Evolutionary conservation across 1,139 yeast species (phyloP), one percentile per base, ranked within the genome.

Genomic region (Pichia inconspicua): DNA sequence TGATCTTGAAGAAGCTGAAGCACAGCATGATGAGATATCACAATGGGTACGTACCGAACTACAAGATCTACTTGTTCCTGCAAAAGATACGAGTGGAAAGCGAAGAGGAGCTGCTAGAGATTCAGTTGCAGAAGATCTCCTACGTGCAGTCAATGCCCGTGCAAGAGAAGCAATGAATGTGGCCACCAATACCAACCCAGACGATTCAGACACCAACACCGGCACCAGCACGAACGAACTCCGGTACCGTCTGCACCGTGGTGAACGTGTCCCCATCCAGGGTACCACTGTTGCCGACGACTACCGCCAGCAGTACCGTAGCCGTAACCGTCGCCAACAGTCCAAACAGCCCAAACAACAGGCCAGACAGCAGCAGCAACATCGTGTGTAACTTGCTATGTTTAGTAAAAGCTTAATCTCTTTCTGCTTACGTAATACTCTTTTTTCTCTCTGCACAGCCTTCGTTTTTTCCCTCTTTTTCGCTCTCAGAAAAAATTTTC

Each of bases 21-120:
- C 19, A 8, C 54, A 53, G 14, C 43, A 53, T 10, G 32, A 42
- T 8, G 32, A 45, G 3, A 50, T 60, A 10, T 54, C 59, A 2
- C 32, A 42, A 7, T 63, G 66, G 67, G 58, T 62, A 41, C 52
- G 56, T 38, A 31, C 40, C 5, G 54, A 57, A 38, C 44, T 59
- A 15, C 45, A 48, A 39, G 49, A 49, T n/a, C 34, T 60, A 7
- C 8, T 34, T 34, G 19, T 17, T 5, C 34, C 34, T 14, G 60
- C 62, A 14, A 44, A 48, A 15, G 41, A 48, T 1, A 50, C 49
- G 10, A 19, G 41, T n/a, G 35, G 35, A n/a, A n/a, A 37, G 3
- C 42, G 15, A 15, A 30, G 11, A 19, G 31, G 17, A 10, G 12
- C 42, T 4, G 38, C 32, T 2, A 25, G 41, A 11, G 41, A 42